Base-by-base conservation (phyloP, 2,329 filamentous ascomycete species). In the Venturia pyrina region DNA sequence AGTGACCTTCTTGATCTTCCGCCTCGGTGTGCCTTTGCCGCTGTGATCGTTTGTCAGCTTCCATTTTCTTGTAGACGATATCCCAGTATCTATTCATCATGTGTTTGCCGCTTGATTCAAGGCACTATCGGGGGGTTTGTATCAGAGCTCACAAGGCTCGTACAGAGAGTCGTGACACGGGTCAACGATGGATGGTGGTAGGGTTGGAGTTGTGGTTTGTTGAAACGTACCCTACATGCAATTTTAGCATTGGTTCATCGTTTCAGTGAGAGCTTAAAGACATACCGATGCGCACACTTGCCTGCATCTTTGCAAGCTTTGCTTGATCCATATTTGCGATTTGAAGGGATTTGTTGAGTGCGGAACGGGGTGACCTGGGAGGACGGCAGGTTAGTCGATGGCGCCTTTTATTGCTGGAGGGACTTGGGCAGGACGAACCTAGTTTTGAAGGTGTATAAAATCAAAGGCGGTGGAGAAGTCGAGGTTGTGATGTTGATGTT, bases 1-100 rank as follows among this genome's bases (percentile, higher is more conserved):
- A 81, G 96, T 91, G 72, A 93, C 90, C 82, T 96, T 96, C 91
- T 98, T 99, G 80, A 95, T 89, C 87, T 96, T 96, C 84, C 95
- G 87, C 84, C 95, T 87, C 77, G 95, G 95, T 73, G 95, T 97
- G 75, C 95, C 95, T 87, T 99, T 99, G 84, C 95, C 95, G 83
- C 93, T 89, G 74, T 72, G 7, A 4, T 32, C 1, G n/a, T 37
- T 8, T 19, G 32, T 59, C 32, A 59, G 53, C 32, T 59, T 17
- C 32, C 17, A 37, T 19, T 6, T 8, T 37, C 15, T 28, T 37
- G 11, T 53, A 28, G 48, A 28, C 21, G 21, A 17, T 28, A 17
- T 15, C 13, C 21, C 10, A 24, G 24, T 15, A 1, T 24, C 21
- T 21, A 15, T 28, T n/a, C 21, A 53, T 28, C 13, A 53, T 1